Percentiles rank a stretch among this genome's conserved stretches.
These are phyloP conservation scores for Xylaria digitata DNA, from an alignment of 2,329 filamentous ascomycete genomes.

Conservation along the genomic window DNA sequence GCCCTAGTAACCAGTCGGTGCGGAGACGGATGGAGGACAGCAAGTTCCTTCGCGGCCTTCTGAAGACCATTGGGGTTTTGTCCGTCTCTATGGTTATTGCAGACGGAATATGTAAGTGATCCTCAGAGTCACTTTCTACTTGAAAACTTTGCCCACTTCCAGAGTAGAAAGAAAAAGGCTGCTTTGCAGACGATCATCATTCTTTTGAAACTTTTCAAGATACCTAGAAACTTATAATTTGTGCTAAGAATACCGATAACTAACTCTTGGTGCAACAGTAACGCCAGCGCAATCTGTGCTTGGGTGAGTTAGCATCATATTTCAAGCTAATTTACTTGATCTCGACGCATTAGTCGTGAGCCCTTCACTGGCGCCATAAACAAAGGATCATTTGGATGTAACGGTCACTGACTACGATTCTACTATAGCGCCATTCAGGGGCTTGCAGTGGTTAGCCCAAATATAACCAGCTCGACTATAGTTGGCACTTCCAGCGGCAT, in stretches of 20 bases:
- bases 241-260: neutral
- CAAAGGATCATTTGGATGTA: neutral
- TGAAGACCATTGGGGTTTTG: slow-evolving; percentile 72
- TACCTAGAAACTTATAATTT: neutral
- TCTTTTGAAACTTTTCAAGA: neutral
- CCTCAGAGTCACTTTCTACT: neutral
- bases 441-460: slow-evolving; percentile 66
- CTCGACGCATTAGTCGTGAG: neutral
- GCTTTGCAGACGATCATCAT: neutral
- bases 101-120: slow-evolving; percentile 62
- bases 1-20: slow-evolving; percentile 56
- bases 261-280: slow-evolving; percentile 46
- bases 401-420: slow-evolving; percentile 18
- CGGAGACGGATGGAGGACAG: slow-evolving; percentile 63
- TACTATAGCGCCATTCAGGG: slow-evolving; percentile 69
- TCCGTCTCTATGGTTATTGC: slow-evolving; percentile 75
- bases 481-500: slow-evolving; percentile 74
- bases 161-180: neutral
- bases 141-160: neutral
- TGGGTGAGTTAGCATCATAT: slow-evolving; percentile 47
- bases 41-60: slow-evolving; percentile 59
- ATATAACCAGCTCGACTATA: slow-evolving; percentile 67
- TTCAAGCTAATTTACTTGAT: neutral
- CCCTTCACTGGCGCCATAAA: neutral
- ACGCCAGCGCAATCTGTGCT: slow-evolving; percentile 78